These are phyloP conservation scores for Cantharellus anzutake DNA, from an alignment of 768 basidiomycete genomes.

Conservation along the genomic window DNA sequence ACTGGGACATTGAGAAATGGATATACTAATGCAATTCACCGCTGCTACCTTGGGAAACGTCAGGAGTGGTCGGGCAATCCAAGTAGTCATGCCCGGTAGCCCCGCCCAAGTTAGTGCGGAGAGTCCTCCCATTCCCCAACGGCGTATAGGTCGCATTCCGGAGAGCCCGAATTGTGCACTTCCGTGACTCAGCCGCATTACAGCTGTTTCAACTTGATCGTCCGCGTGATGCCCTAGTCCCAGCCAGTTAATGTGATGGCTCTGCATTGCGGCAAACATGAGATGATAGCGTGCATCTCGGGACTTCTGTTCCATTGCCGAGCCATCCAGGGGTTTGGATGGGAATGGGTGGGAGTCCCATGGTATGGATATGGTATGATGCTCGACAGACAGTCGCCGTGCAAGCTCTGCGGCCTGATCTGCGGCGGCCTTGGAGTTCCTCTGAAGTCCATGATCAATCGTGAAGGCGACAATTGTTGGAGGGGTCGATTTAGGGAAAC, in stretches of 20 bases:
- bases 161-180: slow-evolving; percentile 18
- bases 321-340: slow-evolving; percentile 20
- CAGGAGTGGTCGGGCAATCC: slow-evolving; percentile 56
- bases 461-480: slow-evolving; percentile 34
- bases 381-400: slow-evolving; percentile 23
- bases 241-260: slow-evolving; percentile 22
- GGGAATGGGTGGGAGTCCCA: slow-evolving; percentile 43
- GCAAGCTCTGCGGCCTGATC: slow-evolving; percentile 27
- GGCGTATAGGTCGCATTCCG: slow-evolving; percentile 46
- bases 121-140: slow-evolving; percentile 59
- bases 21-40: neutral
- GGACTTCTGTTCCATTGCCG: slow-evolving; percentile 34
- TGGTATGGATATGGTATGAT: slow-evolving; percentile 28
- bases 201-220: slow-evolving; percentile 66
- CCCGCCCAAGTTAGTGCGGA: slow-evolving; percentile 25
- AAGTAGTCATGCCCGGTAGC: slow-evolving; percentile 38
- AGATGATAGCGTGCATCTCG: slow-evolving; percentile 38
- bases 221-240: slow-evolving; percentile 65
- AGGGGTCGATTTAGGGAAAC: slow-evolving; percentile 11
- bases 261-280: slow-evolving; percentile 30
- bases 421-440: slow-evolving; percentile 37
- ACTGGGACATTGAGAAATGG: neutral
- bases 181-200: slow-evolving; percentile 30
- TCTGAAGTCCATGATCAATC: slow-evolving; percentile 53
- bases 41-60: slow-evolving; percentile 41